phyloP scores from a whole-genome alignment of 1,284 basidiomycete genomes.

The Grifola frondosa region DNA sequence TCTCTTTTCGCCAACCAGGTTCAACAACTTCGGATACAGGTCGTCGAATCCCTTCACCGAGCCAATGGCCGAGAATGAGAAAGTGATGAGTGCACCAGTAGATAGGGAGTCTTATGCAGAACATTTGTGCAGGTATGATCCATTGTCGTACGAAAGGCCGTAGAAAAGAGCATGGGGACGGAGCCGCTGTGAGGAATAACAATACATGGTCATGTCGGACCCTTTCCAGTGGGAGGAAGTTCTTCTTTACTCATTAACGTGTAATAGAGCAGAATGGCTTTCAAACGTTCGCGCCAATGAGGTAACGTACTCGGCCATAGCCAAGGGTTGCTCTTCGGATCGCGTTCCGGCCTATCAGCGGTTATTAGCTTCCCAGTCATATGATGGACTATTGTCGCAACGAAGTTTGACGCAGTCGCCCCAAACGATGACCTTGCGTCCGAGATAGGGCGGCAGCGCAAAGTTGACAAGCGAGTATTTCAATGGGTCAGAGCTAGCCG shows the following conservation, averaged over 20 bases:
- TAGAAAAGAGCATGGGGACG: slow-evolving; percentile 84
- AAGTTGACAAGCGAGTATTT: slow-evolving; percentile 90
- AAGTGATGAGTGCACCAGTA: slow-evolving; percentile 88
- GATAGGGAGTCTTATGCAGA: slow-evolving; percentile 89
- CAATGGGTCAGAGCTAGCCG: slow-evolving; percentile 59
- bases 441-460: slow-evolving; percentile 85
- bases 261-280: slow-evolving; percentile 93
- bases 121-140: slow-evolving; percentile 82
- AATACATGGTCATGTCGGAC: slow-evolving; percentile 66
- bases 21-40: slow-evolving; percentile 84
- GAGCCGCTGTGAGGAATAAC: slow-evolving; percentile 82
- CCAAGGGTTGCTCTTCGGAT: slow-evolving; percentile 95
- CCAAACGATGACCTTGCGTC: slow-evolving; percentile 96
- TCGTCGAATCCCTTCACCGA: slow-evolving; percentile 96
- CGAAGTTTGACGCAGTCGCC: slow-evolving; percentile 96
- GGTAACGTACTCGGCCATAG: slow-evolving; percentile 84
- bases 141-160: slow-evolving; percentile 94
- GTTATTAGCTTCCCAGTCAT: too few relatives aligned
- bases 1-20: slow-evolving; percentile 81
- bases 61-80: slow-evolving; percentile 83
- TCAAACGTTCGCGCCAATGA: slow-evolving; percentile 81
- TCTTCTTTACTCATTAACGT: slow-evolving; percentile 81
- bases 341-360: too few relatives aligned
- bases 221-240: slow-evolving; percentile 73
- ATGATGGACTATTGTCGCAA: slow-evolving; percentile 74